Conservation (phyloP, 768 basidiomycete species). For the Goffeauzyma gilvescens region DNA sequence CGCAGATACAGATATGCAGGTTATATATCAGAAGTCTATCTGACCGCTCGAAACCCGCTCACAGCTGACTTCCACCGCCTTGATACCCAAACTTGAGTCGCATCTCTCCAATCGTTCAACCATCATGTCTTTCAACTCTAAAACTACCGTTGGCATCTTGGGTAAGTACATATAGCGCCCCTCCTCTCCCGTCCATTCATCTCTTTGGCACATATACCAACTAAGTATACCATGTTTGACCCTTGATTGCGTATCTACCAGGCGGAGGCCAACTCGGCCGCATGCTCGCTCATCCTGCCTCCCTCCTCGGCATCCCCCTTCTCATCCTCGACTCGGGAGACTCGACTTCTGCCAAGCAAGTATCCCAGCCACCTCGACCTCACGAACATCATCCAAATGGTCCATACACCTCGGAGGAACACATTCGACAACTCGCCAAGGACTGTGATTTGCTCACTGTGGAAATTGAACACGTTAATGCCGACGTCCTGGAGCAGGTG, state of each 20-base stretch:
- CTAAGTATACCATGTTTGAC: neutral
- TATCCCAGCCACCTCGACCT: conserved; percentile 41
- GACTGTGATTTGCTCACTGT: conserved; percentile 77
- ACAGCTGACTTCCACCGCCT: too few relatives aligned
- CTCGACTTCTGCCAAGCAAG: conserved; percentile 74
- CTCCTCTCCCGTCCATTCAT: neutral
- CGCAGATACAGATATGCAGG: too few relatives aligned
- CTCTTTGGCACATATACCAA: neutral
- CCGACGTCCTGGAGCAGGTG: conserved; percentile 42
- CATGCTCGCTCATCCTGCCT: conserved; percentile 81
- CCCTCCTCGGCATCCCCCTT: conserved; percentile 63
- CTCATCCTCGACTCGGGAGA: conserved; percentile 67
- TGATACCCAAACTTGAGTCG: too few relatives aligned
- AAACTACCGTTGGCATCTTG: neutral
- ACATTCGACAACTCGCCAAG: conserved; percentile 58
- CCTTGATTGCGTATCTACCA: too few relatives aligned
- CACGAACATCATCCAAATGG: conserved; percentile 56
- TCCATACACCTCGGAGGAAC: conserved; percentile 58
- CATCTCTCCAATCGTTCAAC: too few relatives aligned
- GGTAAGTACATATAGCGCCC: too few relatives aligned
- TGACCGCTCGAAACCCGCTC: too few relatives aligned
- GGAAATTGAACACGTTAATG: conserved; percentile 93
- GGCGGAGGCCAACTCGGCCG: conserved; percentile 95
- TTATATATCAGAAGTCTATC: too few relatives aligned
- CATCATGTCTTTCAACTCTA: too few relatives aligned